Conservation (phyloP, 495 filamentous ascomycete genomes). For the Cudoniella acicularis region DNA sequence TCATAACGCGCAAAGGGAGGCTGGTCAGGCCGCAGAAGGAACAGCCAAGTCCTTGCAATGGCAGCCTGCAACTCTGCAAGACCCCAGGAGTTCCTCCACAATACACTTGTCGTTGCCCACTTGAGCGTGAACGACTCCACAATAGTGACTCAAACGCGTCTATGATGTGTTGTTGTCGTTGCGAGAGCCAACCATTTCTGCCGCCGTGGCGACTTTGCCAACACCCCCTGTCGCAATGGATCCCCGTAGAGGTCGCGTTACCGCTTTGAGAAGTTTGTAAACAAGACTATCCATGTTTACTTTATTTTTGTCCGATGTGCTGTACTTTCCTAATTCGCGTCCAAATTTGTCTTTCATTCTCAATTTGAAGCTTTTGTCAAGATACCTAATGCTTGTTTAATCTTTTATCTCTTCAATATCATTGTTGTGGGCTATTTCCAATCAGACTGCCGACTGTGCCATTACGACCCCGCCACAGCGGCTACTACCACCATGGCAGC, state of each 20-base stretch:
- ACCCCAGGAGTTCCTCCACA: too few relatives aligned
- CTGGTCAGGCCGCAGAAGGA: too few relatives aligned
- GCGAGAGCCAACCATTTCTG: conserved; percentile 6
- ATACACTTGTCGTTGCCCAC: background rate
- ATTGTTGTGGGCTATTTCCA: too few relatives aligned
- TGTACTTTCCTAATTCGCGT: background rate
- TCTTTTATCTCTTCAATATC: too few relatives aligned
- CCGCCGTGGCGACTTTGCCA: background rate
- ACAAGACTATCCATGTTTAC: conserved; percentile 9
- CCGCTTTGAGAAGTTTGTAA: conserved; percentile 6
- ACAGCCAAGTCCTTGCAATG: too few relatives aligned
- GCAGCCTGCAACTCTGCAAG: too few relatives aligned
- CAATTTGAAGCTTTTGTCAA: background rate
- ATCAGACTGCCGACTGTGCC: background rate
- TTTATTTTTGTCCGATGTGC: background rate
- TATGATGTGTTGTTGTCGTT: background rate
- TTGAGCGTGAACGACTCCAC: background rate
- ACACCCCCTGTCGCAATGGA: conserved; percentile 1
- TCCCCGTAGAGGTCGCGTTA: conserved; percentile 6
- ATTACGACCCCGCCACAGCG: background rate
- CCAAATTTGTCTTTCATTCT: background rate
- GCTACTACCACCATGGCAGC: conserved; percentile 10
- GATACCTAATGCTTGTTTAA: background rate
- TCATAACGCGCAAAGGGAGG: too few relatives aligned
- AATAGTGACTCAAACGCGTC: background rate